Conservation (phyloP, 116 monocot species). For the Thalassia testudinum region DNA sequence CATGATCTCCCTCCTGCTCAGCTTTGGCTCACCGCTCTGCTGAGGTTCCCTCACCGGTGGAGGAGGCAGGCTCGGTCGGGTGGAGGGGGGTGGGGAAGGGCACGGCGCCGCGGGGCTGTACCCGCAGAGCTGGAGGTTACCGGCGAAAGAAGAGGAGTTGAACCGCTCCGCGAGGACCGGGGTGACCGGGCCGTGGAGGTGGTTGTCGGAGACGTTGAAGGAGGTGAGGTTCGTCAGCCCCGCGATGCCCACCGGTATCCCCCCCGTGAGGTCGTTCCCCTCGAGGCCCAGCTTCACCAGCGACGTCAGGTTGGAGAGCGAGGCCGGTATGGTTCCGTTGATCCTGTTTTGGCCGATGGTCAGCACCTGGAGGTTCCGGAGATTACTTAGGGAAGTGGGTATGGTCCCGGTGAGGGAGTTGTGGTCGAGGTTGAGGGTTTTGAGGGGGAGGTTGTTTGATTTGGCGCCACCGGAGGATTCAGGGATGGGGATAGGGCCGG, state of each 20-base stretch:
- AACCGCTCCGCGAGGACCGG: slow-evolving; percentile 13
- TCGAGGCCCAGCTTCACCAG: slow-evolving; percentile 43
- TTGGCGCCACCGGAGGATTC: slow-evolving; percentile 18
- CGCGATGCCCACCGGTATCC: slow-evolving; percentile 11
- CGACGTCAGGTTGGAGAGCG: slow-evolving; percentile 35
- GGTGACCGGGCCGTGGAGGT: slow-evolving; percentile 24
- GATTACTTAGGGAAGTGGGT: slow-evolving; percentile 27
- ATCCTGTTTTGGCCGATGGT: slow-evolving; percentile 49
- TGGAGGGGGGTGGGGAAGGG: slow-evolving; percentile 4
- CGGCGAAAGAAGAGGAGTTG: slow-evolving; percentile 49
- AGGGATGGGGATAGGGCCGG: slow-evolving; percentile 41
- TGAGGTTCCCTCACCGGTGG: neutral
- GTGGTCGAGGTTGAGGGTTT: slow-evolving; percentile 18
- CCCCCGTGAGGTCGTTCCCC: slow-evolving; percentile 32
- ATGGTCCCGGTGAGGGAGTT: slow-evolving; percentile 37
- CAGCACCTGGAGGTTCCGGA: slow-evolving; percentile 37
- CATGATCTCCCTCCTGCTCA: neutral
- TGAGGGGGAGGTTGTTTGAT: slow-evolving; percentile 3
- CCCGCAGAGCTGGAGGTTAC: slow-evolving; percentile 24
- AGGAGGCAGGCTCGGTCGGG: neutral
- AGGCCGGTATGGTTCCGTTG: slow-evolving; percentile 35
- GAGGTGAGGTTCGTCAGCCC: slow-evolving; percentile 6
- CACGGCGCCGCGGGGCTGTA: slow-evolving; percentile 13
- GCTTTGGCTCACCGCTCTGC: neutral
- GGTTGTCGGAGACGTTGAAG: slow-evolving; percentile 29